Evolutionary conservation across 768 basidiomycete species (phyloP), one percentile per base, ranked within the genome.

Genomic region (Baorangia bicolor): DNA sequence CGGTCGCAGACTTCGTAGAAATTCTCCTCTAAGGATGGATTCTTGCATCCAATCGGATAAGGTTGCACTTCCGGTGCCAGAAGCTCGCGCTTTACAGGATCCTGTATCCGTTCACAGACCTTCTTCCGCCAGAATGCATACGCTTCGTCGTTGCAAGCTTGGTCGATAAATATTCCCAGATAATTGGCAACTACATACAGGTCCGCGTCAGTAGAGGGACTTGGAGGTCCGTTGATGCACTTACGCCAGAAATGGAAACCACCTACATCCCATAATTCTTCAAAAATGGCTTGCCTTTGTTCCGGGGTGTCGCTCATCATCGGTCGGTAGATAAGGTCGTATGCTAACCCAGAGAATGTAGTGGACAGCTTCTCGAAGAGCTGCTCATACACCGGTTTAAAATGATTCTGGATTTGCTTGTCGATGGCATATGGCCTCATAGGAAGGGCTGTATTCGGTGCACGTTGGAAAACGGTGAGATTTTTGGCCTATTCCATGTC

Each of bases 1-100:
- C 27, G 37, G 23, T 60, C 30, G 34, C 37, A 60, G 14, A 60
- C 18, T 35, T 59, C 52, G 13, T 60, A 60, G 34, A 60, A 60
- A 10, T 37, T 35, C 21, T 54, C 31, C 23, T 54, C 59, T 18
- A 54, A 21, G 13, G 51, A 59, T 12, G 20, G 34, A 28, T 42
- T 34, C 43, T 60, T 60, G 34, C 57, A 59, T n/a, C 48, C 51
- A 7, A 59, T 23, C 1, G 59, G 51, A 33, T 60, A 34, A 4
- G 59, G 5, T 35, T 39, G 51, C 4, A 59, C 42, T 21, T 34
- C 31, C 0, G 59, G 59, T 8, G 57, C 59, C 20, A 60, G 11
- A 18, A 59, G 46, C 2, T 49, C 59, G 20, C 59, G 57, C 23
- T 59, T 59, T 3, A 40, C 38, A 37, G 51, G 51, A 25, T 59